Evolutionary conservation across 352 stramenopile species (phyloP).

Genomic region (Phytophthora brassicae): DNA sequence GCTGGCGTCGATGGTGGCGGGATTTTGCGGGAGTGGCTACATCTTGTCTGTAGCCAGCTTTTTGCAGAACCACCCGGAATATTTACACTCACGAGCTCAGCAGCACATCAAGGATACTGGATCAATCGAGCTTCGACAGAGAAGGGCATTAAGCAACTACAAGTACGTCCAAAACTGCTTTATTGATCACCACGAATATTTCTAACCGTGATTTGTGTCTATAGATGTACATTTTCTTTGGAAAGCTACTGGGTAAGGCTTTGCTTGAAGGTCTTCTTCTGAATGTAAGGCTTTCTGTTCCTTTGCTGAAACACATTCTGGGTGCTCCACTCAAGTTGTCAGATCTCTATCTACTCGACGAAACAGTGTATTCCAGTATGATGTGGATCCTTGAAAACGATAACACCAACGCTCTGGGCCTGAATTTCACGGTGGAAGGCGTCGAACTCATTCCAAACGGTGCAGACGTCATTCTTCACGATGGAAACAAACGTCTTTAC

Average conservation of each 20-base stretch:
- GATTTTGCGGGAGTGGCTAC: conserved; percentile 78
- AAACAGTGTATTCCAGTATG: conserved; percentile 79
- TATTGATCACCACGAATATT: too few species aligned
- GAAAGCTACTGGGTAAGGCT: too few species aligned
- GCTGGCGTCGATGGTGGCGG: conserved; percentile 74
- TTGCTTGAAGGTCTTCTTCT: conserved; percentile 79
- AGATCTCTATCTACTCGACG: conserved; percentile 80
- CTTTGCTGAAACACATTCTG: conserved; percentile 81
- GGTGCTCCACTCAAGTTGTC: conserved; percentile 83
- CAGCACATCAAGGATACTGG: conserved; percentile 81
- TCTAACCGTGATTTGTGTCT: too few species aligned
- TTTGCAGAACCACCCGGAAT: conserved; percentile 81
- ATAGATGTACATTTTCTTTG: too few species aligned
- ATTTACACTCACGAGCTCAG: conserved; percentile 70
- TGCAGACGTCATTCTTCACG: conserved; percentile 90
- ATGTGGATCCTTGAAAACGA: conserved; percentile 72
- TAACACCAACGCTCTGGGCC: conserved; percentile 60
- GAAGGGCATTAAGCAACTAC: too few species aligned
- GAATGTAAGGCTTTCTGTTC: conserved; percentile 66
- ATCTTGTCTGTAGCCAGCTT: conserved; percentile 73
- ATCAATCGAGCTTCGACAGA: conserved; percentile 84
- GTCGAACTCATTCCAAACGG: conserved; percentile 94
- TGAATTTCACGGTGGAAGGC: conserved; percentile 83
- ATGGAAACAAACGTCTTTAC: conserved; percentile 96
- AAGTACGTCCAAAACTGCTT: too few species aligned